Percentiles rank a stretch among this genome's conserved stretches.
Evolutionary conservation across 176 grass and related monocot genomes (phyloP).

Genomic region (Carex scoparia): DNA sequence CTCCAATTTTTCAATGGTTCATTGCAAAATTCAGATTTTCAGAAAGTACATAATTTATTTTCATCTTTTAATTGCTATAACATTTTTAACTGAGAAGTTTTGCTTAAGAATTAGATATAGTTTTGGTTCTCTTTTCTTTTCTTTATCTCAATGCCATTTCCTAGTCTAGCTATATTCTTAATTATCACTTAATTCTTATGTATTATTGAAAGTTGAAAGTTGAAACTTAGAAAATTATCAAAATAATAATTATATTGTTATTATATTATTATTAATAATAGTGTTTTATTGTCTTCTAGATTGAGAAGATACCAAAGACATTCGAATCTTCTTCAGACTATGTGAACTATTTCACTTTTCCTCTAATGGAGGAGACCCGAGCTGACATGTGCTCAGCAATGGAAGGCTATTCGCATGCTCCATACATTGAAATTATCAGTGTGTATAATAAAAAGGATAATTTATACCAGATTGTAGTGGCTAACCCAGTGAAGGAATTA

Average conservation of each 20-base stretch:
- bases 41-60: too few species aligned
- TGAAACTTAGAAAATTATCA: not conserved
- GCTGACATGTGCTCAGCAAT: constrained; percentile 49
- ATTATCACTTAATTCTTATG: not conserved
- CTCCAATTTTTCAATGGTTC: too few species aligned
- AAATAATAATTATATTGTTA: too few species aligned
- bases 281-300: constrained; percentile 16
- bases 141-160: not conserved
- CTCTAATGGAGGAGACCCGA: constrained; percentile 50
- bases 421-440: constrained; percentile 7
- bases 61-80: too few species aligned
- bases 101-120: too few species aligned
- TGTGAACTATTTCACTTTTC: constrained; percentile 34
- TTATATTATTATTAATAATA: too few species aligned
- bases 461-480: constrained; percentile 19
- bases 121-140: not conserved
- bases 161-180: not conserved
- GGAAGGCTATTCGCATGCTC: constrained; percentile 36
- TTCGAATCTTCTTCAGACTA: constrained; percentile 42
- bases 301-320: constrained; percentile 40
- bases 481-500: not conserved
- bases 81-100: too few species aligned
- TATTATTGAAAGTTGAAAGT: not conserved
- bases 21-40: too few species aligned
- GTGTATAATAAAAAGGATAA: not conserved